Base-by-base conservation (phyloP, 331 rosid genomes). In the Arachis monticola region DNA sequence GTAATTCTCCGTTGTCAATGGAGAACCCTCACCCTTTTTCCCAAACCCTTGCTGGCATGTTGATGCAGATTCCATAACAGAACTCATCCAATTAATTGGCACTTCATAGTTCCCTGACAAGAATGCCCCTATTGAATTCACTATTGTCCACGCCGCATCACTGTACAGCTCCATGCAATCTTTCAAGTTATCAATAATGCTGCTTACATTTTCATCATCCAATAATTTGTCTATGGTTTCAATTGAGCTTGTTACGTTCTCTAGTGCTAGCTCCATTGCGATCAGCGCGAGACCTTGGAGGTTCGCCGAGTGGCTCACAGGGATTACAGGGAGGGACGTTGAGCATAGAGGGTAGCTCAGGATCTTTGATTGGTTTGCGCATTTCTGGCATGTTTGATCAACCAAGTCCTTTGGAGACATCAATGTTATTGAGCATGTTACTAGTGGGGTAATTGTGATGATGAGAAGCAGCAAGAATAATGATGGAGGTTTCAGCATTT, bases 251-350 rank as follows among this genome's bases (percentile, higher is more conserved):
- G 88, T 81, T 45, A 81, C 87, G 9, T 85, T 88, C 48, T 73
- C 70, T 0, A 90, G 80, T 13, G 96, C 93, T 9, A 90, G 84
- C 67, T 90, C 96, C 91, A 90, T 84, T 30, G 90, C 88, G 47
- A 90, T 52, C 7, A 90, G 31, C 0, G 87, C 96, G 10, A 88
- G 45, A 14, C 91, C 96, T 66, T 84, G 87, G 51, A 88, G 88
- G 78, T 90, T 88, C 0, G 89, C 58, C 0, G 79, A 64, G 42
- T 76, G 85, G 75, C 91, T 81, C 17, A 88, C 83, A 0, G 91
- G 86, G 64, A 90, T 70, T 4, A 11, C 35, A 22, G 77, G 78
- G 31, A 90, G 91, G 30, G 93, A 83, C 3, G 80, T 61, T 6
- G 84, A 65, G 31, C 96, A 90, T 22, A 88, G 75, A 32, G 8